These are phyloP conservation scores for Fusarium palustre DNA, from an alignment of 2,329 filamentous ascomycete species.

Conservation along the genomic window DNA sequence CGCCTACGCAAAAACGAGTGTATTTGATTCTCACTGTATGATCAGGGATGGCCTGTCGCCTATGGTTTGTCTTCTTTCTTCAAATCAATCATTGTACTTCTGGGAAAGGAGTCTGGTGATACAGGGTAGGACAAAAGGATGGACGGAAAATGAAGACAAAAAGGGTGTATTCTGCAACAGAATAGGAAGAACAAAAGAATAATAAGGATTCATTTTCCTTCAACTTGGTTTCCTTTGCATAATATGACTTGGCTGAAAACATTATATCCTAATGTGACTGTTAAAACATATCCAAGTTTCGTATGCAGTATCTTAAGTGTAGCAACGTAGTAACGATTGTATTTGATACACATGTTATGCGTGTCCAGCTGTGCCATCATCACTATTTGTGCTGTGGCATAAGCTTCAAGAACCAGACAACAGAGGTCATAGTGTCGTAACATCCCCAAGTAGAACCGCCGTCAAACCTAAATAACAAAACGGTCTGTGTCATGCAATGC, in stretches of 20 bases:
- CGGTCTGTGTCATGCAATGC: not conserved
- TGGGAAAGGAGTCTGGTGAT: slow-evolving; percentile 31
- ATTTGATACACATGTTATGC: not conserved
- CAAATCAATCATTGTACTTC: slow-evolving; percentile 22
- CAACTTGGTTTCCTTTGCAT: not conserved
- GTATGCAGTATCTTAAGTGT: not conserved
- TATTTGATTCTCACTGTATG: slow-evolving; percentile 36
- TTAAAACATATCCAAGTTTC: too few species aligned
- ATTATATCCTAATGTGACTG: not conserved
- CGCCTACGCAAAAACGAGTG: slow-evolving; percentile 15
- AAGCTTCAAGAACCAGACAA: not conserved
- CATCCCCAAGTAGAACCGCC: not conserved
- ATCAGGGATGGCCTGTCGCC: slow-evolving; percentile 19
- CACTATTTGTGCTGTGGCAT: not conserved
- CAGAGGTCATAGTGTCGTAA: not conserved
- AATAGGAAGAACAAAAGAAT: slow-evolving; percentile 38
- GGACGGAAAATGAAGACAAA: slow-evolving; percentile 38
- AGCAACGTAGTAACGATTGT: too few species aligned
- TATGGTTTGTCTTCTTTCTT: slow-evolving; percentile 13
- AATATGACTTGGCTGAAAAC: not conserved
- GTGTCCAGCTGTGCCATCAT: not conserved
- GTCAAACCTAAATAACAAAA: not conserved
- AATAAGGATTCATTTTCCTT: slow-evolving; percentile 33
- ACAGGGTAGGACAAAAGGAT: slow-evolving; percentile 13
- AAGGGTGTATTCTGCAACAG: slow-evolving; percentile 35